Conservation (phyloP, 176 grass and related monocot genomes). For the Zea mays region Zm-B73-REFERENCE-NAM-5.0 NC_050096.1:293799001-293799500, state of each 20-base stretch:
- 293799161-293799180: slow-evolving; percentile 84
- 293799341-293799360: background rate
- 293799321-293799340: slow-evolving; percentile 9
- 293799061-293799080: slow-evolving; percentile 69
- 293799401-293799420: slow-evolving; percentile 98
- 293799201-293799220: slow-evolving; percentile 83
- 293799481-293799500: slow-evolving; percentile 93
- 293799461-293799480: slow-evolving; percentile 90
- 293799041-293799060: slow-evolving; percentile 4
- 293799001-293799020: background rate
- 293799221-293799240: slow-evolving; percentile 47
- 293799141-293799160: slow-evolving; percentile 95
- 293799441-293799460: slow-evolving; percentile 85
- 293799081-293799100: slow-evolving; percentile 96
- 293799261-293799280: slow-evolving; percentile 68
- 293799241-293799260: slow-evolving; percentile 86
- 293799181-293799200: slow-evolving; percentile 83
- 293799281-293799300: background rate
- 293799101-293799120: slow-evolving; percentile 92
- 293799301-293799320: background rate
- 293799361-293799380: background rate
- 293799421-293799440: slow-evolving; percentile 95
- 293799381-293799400: slow-evolving; percentile 42
- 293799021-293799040: background rate
- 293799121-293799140: slow-evolving; percentile 86